A percentile compares a stretch with the other conserved stretches of the same genome.
Evolutionary conservation across 352 stramenopile species (phyloP).

Genomic region (Globisporangium spinosum): DNA sequence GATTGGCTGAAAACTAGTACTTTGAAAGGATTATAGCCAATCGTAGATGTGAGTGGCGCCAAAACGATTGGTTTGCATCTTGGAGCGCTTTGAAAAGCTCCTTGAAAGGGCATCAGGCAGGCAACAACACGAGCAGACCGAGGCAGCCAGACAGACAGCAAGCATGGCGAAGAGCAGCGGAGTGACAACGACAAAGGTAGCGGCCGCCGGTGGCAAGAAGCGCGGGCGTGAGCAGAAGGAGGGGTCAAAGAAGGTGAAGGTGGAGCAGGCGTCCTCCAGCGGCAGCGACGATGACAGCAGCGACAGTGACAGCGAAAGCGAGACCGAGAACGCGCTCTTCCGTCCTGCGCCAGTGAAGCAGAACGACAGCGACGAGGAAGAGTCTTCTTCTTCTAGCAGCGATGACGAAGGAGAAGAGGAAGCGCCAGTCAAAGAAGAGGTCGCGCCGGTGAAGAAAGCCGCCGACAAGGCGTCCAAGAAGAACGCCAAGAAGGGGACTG

Average conservation of each 20-base stretch:
- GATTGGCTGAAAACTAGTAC: neutral
- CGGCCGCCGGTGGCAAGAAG: slow-evolving; percentile 26
- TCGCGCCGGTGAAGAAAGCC: slow-evolving; percentile 7
- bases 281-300: slow-evolving; percentile 15
- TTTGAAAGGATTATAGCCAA: slow-evolving; percentile 2
- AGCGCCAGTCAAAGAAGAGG: slow-evolving; percentile 49
- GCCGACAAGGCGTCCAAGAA: slow-evolving; percentile 20
- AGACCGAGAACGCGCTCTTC: slow-evolving; percentile 77
- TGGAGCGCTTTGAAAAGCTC: slow-evolving; percentile 4
- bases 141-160: neutral
- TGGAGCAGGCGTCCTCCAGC: slow-evolving; percentile 1
- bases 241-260: neutral
- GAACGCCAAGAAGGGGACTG: slow-evolving; percentile 16
- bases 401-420: slow-evolving; percentile 65
- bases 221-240: slow-evolving; percentile 26
- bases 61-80: slow-evolving; percentile 15
- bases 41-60: neutral
- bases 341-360: slow-evolving; percentile 38
- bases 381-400: slow-evolving; percentile 17
- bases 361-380: slow-evolving; percentile 24
- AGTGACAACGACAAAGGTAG: slow-evolving; percentile 2
- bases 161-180: slow-evolving; percentile 9
- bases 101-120: slow-evolving; percentile 15
- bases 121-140: neutral
- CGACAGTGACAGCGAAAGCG: slow-evolving; percentile 32